Base-by-base conservation (phyloP, 495 filamentous ascomycete species). In the Monascus purpureus region DNA sequence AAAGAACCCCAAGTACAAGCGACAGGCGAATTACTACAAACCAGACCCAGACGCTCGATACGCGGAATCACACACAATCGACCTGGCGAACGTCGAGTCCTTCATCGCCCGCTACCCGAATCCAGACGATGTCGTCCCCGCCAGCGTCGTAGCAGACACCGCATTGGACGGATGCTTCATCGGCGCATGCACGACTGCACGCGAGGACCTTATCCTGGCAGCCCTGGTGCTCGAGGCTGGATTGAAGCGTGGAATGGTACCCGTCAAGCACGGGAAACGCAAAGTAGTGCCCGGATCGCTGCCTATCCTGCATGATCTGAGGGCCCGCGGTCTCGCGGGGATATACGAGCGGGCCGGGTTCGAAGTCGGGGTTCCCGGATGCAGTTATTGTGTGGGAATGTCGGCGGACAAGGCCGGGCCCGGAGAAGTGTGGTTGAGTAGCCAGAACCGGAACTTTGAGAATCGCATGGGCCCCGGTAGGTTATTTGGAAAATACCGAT, bases 321-420 rank as follows among this genome's bases (percentile, higher is more conserved):
- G 46, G 1, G 33, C 46, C 13, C 36, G 45, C 1, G 59, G 62
- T 2, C 39, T 66, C 1, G 27, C 39, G 1, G 44, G 60, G 8
- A 44, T 63, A 6, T 66, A 63, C 37, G 33, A 49, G 16, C 17
- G 47, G 9, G 59, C 61, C 14, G 62, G 57, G 2, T 68, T 65
- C 28, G 43, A 57, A 13, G 39, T 60, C 23, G 55, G 55, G 1
- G 40, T 55, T 8, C 62, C 60, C 1, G 58, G 62, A 4, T 66
- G 64, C 32, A 60, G 54, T 28, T 65, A 59, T 33, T 68, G 64
- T 32, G 57, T 65, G 11, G 62, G 62, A 0, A 65, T 63, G 47
- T 45, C 38, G 5, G 59, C 53, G 3, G 62, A 68, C 30, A 37
- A 46, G 17, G 64, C 62, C 1, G 45, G 19, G 2, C 31, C 49